Evolutionary conservation across 2,329 filamentous ascomycete genomes (phyloP), one percentile per base, ranked within the genome.

Genomic region (Fusarium fujikuroi): DNA sequence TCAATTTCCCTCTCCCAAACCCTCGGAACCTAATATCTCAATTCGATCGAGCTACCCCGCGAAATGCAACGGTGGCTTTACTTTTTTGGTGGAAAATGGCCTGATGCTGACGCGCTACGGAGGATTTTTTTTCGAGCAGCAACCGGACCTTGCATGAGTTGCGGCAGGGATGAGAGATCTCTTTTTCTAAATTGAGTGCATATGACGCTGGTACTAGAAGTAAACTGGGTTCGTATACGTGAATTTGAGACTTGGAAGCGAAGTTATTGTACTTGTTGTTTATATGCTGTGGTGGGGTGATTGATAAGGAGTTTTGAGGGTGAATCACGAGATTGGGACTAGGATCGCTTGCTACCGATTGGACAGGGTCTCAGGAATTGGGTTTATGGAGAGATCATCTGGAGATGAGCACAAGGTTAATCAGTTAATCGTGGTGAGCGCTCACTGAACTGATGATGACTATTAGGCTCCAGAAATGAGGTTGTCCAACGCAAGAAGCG

Each of bases 11-110:
- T 53, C 28, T 44, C 30, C 71, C 63, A 61, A 50, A 58, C 19
- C 16, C 18, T 50, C 47, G 71, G 67, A 42, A 61, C 34, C 40
- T 8, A 19, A 60, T 42, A 49, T 47, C 40, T 40, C 47, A 46
- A n/a, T 42, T 46, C 18, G 28, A 64, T 34, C 39, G 25, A 59
- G 61, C 58, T 76, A 75, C 76, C 76, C 76, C 76, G 69, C 75
- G 75, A 77, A 78, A 78, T 78, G 73, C 66, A 78, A 78, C 75
- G 61, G 64, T 72, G 57, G 63, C 66, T 61, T 63, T 59, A 8
- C 58, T 37, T 43, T 57, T 49, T 60, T 57, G 61, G 63, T 75
- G 54, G 60, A 54, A 68, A 73, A 77, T 77, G 76, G 75, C 64
- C 72, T 77, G 76, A 77, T 76, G 71, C 47, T 74, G 64, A 74